A percentile compares a stretch with the other conserved stretches of the same genome.
phyloP scores from a whole-genome alignment of 1,284 basidiomycete genomes.

The Pulchroboletus neoregius region DNA sequence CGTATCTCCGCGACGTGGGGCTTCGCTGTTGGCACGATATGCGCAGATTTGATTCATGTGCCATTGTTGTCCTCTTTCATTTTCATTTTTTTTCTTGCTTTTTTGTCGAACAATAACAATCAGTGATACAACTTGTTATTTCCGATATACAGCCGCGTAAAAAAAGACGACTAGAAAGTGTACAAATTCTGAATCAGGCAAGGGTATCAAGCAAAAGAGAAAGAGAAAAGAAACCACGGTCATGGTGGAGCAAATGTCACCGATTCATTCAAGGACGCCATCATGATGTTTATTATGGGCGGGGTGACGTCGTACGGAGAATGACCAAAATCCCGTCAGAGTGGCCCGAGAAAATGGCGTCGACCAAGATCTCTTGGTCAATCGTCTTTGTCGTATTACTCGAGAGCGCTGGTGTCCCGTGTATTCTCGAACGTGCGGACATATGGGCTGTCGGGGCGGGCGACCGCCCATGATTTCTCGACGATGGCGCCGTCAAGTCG shows the following conservation, averaged over 20 bases:
- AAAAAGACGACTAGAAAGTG: not conserved
- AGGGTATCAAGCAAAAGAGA: not conserved
- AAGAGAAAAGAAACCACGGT: not conserved
- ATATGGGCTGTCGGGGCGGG: not conserved
- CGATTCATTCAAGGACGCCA: not conserved
- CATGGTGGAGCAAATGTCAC: not conserved
- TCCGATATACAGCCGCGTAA: not conserved
- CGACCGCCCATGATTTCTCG: conserved; percentile 15
- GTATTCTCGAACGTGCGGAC: conserved; percentile 14
- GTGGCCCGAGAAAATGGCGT: conserved; percentile 77
- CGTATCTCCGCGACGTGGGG: not conserved
- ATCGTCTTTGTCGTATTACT: conserved; percentile 2
- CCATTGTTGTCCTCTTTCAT: too few relatives aligned
- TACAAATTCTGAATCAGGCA: not conserved
- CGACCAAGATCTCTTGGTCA: conserved; percentile 48
- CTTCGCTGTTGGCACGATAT: not conserved
- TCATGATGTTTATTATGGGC: not conserved
- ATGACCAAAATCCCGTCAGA: conserved; percentile 78
- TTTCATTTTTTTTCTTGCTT: not conserved
- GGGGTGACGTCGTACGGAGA: conserved; percentile 39
- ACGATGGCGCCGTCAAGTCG: conserved; percentile 18
- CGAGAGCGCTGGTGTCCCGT: conserved; percentile 5
- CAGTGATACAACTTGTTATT: conserved; percentile 5
- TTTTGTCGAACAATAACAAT: too few relatives aligned
- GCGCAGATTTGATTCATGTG: too few relatives aligned